Conservation (phyloP, 2,329 filamentous ascomycete species). For the Hypomyces rosellus region DNA sequence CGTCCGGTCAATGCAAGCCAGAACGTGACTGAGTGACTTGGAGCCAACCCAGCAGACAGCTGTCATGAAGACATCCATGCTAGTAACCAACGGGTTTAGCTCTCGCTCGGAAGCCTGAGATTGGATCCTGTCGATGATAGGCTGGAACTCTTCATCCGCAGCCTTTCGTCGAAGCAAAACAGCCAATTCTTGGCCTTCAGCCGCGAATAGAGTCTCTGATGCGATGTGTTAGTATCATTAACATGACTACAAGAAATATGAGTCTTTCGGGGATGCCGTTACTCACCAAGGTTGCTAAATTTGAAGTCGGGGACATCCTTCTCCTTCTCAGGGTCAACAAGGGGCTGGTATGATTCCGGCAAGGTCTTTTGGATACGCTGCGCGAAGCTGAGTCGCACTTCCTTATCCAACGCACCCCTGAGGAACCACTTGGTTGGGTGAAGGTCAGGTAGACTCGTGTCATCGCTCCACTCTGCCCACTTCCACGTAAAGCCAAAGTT, state of each 20-base stretch:
- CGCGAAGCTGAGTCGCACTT: constrained; percentile 92
- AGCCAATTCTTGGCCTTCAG: constrained; percentile 77
- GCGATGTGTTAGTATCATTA: constrained; percentile 2
- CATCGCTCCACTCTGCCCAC: constrained; percentile 94
- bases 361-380: constrained; percentile 93
- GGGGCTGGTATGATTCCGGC: constrained; percentile 69
- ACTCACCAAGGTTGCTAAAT: constrained; percentile 67
- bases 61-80: constrained; percentile 89
- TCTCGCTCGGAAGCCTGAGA: constrained; percentile 64
- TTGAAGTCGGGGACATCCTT: constrained; percentile 97
- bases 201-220: constrained; percentile 69
- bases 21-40: constrained; percentile 91
- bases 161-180: constrained; percentile 77
- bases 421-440: constrained; percentile 94
- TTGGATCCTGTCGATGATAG: constrained; percentile 73
- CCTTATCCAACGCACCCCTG: constrained; percentile 83
- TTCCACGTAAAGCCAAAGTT: constrained; percentile 99
- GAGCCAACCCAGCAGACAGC: constrained; percentile 89
- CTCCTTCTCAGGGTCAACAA: constrained; percentile 84
- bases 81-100: constrained; percentile 74
- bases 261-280: not conserved
- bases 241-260: not conserved
- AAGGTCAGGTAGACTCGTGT: constrained; percentile 68
- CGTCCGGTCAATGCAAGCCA: constrained; percentile 91
- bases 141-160: constrained; percentile 77